These are phyloP conservation scores for Lentinus tigrinus DNA, from an alignment of 768 basidiomycete genomes.

Conservation along the genomic window DNA sequence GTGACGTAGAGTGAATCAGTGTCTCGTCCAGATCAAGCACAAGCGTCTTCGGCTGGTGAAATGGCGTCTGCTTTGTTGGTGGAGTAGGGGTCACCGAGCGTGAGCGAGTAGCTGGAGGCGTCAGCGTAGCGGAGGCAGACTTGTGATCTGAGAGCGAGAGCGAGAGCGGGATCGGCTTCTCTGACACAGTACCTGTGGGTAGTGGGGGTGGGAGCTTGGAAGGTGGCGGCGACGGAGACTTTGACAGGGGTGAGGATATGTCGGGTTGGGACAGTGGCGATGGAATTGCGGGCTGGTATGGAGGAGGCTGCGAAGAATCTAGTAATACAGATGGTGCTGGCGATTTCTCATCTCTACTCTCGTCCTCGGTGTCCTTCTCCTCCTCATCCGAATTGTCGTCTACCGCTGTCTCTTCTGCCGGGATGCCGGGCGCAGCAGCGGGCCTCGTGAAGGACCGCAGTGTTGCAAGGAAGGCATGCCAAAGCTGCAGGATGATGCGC, in stretches of 20 bases:
- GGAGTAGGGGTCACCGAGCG: conserved; percentile 28
- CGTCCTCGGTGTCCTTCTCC: conserved; percentile 36
- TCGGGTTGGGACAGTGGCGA: conserved; percentile 19
- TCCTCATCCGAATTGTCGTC: conserved; percentile 32
- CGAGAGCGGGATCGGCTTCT: conserved; percentile 16
- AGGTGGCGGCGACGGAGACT: conserved; percentile 10
- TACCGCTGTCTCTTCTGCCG: conserved; percentile 23
- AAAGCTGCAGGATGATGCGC: conserved; percentile 65
- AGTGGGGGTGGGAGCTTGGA: conserved; percentile 9
- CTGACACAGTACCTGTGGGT: conserved; percentile 23
- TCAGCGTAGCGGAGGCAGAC: conserved; percentile 1
- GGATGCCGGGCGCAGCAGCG: conserved; percentile 17
- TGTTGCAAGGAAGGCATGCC: conserved; percentile 64
- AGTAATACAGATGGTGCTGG: conserved; percentile 22
- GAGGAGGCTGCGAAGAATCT: conserved; percentile 24
- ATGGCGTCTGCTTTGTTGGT: conserved; percentile 58
- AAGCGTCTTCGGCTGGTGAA: conserved; percentile 88
- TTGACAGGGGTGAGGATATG: conserved; percentile 3
- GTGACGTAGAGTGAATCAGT: conserved; percentile 93
- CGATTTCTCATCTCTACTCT: conserved; percentile 30
- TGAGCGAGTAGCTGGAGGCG: conserved; percentile 9
- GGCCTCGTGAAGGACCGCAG: conserved; percentile 47
- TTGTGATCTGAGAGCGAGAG: not conserved
- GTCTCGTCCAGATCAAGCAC: conserved; percentile 98
- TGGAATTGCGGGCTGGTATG: conserved; percentile 25